phyloP scores from a whole-genome alignment of 129 eudicot genomes.

The Lactuca sativa region DNA sequence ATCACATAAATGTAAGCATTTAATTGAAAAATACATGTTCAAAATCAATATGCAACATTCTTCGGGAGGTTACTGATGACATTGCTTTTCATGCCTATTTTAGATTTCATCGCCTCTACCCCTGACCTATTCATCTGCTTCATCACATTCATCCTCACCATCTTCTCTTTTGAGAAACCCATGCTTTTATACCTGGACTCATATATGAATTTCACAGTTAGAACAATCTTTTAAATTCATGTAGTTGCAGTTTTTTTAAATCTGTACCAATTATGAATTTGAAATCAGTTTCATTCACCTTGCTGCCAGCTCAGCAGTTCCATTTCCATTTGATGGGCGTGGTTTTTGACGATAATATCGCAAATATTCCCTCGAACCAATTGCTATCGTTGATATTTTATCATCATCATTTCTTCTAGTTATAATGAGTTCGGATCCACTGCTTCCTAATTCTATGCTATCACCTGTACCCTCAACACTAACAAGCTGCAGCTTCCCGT shows the following conservation, averaged over 20 bases:
- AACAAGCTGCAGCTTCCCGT: slow-evolving; percentile 73
- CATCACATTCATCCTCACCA: slow-evolving; percentile 72
- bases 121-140: slow-evolving; percentile 66
- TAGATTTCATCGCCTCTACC: slow-evolving; percentile 65
- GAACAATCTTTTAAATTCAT: not conserved
- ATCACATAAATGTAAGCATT: too few relatives aligned
- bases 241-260: not conserved
- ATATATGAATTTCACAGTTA: not conserved
- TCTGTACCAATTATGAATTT: not conserved
- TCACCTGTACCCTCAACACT: slow-evolving; percentile 44
- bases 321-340: slow-evolving; percentile 47
- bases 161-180: slow-evolving; percentile 68
- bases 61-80: slow-evolving; percentile 80
- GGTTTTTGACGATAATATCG: slow-evolving; percentile 91
- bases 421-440: slow-evolving; percentile 81
- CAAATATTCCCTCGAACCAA: slow-evolving; percentile 92
- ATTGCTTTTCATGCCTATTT: slow-evolving; percentile 87
- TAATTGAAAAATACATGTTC: not conserved
- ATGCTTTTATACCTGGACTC: slow-evolving; percentile 73
- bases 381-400: slow-evolving; percentile 47
- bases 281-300: slow-evolving; percentile 40
- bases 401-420: slow-evolving; percentile 37
- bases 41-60: slow-evolving; percentile 50
- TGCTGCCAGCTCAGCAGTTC: slow-evolving; percentile 58
- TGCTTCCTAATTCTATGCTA: slow-evolving; percentile 59